Evolutionary conservation across 176 grass and related monocot species (phyloP), one percentile per base, ranked within the genome.

Genomic region (Melocanna baccifera): DNA sequence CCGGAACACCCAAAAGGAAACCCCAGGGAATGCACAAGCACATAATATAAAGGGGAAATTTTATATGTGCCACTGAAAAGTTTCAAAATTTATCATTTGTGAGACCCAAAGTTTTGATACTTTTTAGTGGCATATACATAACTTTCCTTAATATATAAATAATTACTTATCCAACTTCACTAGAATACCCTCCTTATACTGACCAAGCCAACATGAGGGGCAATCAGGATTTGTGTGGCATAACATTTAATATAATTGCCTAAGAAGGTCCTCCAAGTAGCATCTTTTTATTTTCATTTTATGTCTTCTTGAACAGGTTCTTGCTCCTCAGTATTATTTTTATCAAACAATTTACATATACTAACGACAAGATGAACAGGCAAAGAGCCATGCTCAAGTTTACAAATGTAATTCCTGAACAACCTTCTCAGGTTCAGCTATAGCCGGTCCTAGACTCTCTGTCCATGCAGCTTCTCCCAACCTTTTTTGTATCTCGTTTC

Each of bases 1-100:
- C 70, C 50, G 22, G 55, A 61, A 85, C 42, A 75, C 28, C 2
- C 59, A 81, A 51, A 52, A 75, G 26, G 48, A 68, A 89, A 51
- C 43, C 12, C 40, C 3, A 13, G 46, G 4, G 56, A 86, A 62
- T 40, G 76, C 52, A 81, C 19, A 77, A 70, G 19, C 63, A 20
- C 32, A 57, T 18, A 74, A 74, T 62, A 50, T 30, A 72, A 51
- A 32, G 70, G n/a, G 14, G 4, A 51, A 71, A 32, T 71, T 48
- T 30, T 51, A 18, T 25, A 4, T 58, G n/a, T 25, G 1, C 10
- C 51, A 40, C 51, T 40, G 73, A 34, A 37, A 76, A 25, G 1
- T 40, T 76, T 23, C 4, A 34, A 23, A 58, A n/a, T 39, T 57
- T 58, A 57, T 74, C 41, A 63, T 39, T 18, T 83, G 30, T 39